Evolutionary conservation across 106 monocot genomes (phyloP).

Genomic region (Posidonia australis): DNA sequence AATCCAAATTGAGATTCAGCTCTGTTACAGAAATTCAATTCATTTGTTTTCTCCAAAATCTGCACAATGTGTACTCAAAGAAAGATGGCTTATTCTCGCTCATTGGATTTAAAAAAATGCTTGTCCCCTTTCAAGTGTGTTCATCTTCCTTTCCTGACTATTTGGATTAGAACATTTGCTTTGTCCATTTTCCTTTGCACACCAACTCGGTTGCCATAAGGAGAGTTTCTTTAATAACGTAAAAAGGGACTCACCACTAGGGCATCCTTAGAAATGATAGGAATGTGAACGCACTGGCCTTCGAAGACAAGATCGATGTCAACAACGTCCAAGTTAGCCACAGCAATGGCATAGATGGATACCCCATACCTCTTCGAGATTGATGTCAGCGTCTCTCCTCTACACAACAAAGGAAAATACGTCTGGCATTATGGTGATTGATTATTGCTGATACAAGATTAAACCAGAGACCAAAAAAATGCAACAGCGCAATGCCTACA

Average conservation of each 20-base stretch:
- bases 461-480: not conserved
- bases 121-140: no score
- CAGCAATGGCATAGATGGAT: slow-evolving; percentile 7
- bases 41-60: no score
- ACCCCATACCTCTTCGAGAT: slow-evolving; percentile 10
- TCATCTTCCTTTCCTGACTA: no score
- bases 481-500: not conserved
- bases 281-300: slow-evolving; percentile 10
- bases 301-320: slow-evolving; percentile 11
- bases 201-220: not conserved
- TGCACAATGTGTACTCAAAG: no score
- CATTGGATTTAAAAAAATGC: no score
- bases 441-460: not conserved
- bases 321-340: slow-evolving; percentile 2
- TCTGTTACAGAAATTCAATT: no score
- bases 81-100: no score
- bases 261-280: not conserved
- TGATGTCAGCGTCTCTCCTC: slow-evolving; percentile 8
- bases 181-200: no score
- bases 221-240: not conserved
- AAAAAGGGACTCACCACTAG: slow-evolving; percentile 3
- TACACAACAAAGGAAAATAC: not conserved
- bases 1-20: no score
- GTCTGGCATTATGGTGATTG: not conserved
- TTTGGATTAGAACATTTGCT: no score